Evolutionary conservation across 306 rosid genomes (phyloP).

Genomic region (Pueraria montana): DNA sequence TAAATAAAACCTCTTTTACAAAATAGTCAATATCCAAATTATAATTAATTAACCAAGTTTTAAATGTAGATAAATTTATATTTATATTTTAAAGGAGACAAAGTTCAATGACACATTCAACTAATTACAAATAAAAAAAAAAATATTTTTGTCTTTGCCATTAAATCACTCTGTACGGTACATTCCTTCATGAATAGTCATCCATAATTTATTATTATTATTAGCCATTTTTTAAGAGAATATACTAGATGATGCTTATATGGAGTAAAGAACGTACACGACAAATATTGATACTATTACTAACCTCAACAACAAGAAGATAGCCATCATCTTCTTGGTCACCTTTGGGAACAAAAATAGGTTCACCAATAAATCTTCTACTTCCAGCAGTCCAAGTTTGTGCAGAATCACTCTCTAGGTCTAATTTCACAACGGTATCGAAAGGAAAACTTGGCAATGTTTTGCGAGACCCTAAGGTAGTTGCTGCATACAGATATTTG

Average conservation of each 20-base stretch:
- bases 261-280: neutral
- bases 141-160: neutral
- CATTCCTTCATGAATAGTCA: neutral
- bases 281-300: conserved; percentile 34
- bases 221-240: neutral
- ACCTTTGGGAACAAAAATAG: conserved; percentile 76
- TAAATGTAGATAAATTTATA: neutral
- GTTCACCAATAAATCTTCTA: conserved; percentile 88
- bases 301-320: conserved; percentile 90
- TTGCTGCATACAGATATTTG: conserved; percentile 77
- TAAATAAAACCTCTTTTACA: neutral
- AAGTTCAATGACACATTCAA: neutral
- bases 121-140: neutral
- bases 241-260: neutral
- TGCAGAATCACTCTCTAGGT: conserved; percentile 51
- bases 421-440: conserved; percentile 73
- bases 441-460: conserved; percentile 86
- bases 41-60: neutral
- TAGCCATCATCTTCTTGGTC: conserved; percentile 81
- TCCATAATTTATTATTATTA: neutral
- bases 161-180: neutral
- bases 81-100: neutral
- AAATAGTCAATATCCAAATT: neutral
- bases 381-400: conserved; percentile 76
- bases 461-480: conserved; percentile 76